Base-by-base conservation (phyloP, 768 basidiomycete species). In the Mrakia frigida region DNA sequence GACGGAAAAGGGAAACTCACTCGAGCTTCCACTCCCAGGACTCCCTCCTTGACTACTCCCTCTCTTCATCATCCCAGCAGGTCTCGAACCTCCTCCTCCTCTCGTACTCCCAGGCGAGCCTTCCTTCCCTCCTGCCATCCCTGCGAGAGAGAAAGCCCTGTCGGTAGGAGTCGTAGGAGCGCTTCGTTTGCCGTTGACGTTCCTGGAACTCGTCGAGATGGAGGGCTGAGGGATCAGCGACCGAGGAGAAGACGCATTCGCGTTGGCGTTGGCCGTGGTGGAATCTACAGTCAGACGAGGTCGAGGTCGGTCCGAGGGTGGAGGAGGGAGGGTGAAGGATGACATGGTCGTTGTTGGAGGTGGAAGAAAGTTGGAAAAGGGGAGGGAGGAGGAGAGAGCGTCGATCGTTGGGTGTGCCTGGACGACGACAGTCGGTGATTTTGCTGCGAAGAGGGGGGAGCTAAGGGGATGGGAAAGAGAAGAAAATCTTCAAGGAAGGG, bases 221-320 rank as follows among this genome's bases (percentile, higher is more conserved):
- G n/a, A n/a, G 46, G 46, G 46, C 46, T 50, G 46, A 50, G 61
- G 61, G 61, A 63, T 37, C 11, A 63, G 21, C 6, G 61, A 63
- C 1, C 61, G 31, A 63, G 61, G 61, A 63, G 61, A 33, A 46
- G n/a, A 56, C 25, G 61, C 1, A 37, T 33, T 21, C 6, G 61
- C 33, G 33, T 63, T 63, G 33, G 61, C 61, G 31, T 63, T 63
- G 61, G 61, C 61, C 2, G 61, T 37, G 5, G 61, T 63, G 6
- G 61, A 63, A 16, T 63, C 61, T 0, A 63, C 61, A 35, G 61
- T 63, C 11, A 63, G 61, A 21, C 61, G 61, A 63, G 61, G 61
- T n/a, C 61, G 61, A 63, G 61, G 61, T 33, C 61, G 61, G 21
- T 33, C 61, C 0, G n/a, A 31, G 33, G 31, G 18, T 0, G 61